phyloP scores from a whole-genome alignment of 2,329 filamentous ascomycete genomes.

The Aspergillus floridensis region DNA sequence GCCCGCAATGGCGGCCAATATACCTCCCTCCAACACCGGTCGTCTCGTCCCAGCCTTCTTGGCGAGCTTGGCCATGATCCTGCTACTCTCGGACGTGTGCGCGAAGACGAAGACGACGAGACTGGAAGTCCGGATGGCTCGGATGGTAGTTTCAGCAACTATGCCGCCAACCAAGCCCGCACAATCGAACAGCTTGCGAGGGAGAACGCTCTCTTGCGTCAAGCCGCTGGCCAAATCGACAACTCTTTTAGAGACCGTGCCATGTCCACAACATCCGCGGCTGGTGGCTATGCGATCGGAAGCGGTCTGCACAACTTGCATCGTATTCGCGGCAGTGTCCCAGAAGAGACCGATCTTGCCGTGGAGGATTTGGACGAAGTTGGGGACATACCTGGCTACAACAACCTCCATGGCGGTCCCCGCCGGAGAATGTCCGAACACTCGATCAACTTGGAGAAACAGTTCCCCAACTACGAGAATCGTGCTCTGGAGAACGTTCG shows the following conservation, averaged over 20 bases:
- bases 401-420: conserved; percentile 36
- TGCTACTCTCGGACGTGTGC: conserved; percentile 46
- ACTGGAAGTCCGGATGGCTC: conserved; percentile 40
- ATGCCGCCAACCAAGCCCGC: conserved; percentile 42
- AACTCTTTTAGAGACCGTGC: conserved; percentile 41
- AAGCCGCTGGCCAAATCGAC: conserved; percentile 43
- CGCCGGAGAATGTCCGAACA: conserved; percentile 47
- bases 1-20: conserved; percentile 50
- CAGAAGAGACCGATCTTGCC: conserved; percentile 45
- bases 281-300: conserved; percentile 33
- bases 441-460: conserved; percentile 41
- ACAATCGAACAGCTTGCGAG: conserved; percentile 48
- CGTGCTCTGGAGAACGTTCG: conserved; percentile 46
- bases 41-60: conserved; percentile 59
- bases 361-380: conserved; percentile 47
- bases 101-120: conserved; percentile 51
- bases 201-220: conserved; percentile 48
- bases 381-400: conserved; percentile 40
- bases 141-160: conserved; percentile 37
- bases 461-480: conserved; percentile 42
- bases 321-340: conserved; percentile 42
- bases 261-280: conserved; percentile 39
- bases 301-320: conserved; percentile 34
- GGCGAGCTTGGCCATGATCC: conserved; percentile 48
- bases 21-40: conserved; percentile 72